Base-by-base conservation (phyloP, 306 rosid genomes). In the Casuarina cunninghamiana region DNA sequence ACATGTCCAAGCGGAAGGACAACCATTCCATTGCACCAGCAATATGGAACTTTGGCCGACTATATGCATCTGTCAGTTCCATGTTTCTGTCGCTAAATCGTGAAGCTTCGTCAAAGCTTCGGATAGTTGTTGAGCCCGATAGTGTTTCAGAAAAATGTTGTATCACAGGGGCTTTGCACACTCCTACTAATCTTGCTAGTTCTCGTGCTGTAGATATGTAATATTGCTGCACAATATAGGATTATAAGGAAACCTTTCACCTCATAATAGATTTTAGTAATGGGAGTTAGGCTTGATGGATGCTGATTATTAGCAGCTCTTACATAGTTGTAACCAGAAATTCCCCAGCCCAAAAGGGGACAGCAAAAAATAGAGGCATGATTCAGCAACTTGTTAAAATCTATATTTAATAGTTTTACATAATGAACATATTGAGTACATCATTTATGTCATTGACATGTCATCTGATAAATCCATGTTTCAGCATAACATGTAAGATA, bases 161-260 rank as follows among this genome's bases (percentile, higher is more conserved):
- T 61, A 94, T 89, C 19, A 89, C 93, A n/a, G 94, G 97, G 77
- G 98, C 96, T 88, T 91, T 87, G 74, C 97, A 94, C 67, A 82
- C 87, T 49, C 98, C 98, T 73, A 88, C 86, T 77, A 91, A 81
- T 44, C 97, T 87, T 16, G 98, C 78, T 73, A 94, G 82, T 77
- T 91, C 97, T 54, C 94, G 78, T 0, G 96, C 93, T 44, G 96
- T 81, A 70, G 93, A 53, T 55, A 91, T 77, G 80, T 91, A 91
- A 71, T 90, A 91, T 85, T 78, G 93, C 97, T 91, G 87, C 84
- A 77, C 10, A 62, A 83, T 67, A 79, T 19, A 54, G 63, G 5
- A 17, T 66, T 17, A 13, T 54, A 10, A 75, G 86, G 6, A 55
- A 42, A 49, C 2, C 21, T 15, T 5, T 38, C 38, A 16, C 19